These are phyloP conservation scores for Calonectria henricotiae DNA, from an alignment of 2,329 filamentous ascomycete species.

Conservation along the genomic window DNA sequence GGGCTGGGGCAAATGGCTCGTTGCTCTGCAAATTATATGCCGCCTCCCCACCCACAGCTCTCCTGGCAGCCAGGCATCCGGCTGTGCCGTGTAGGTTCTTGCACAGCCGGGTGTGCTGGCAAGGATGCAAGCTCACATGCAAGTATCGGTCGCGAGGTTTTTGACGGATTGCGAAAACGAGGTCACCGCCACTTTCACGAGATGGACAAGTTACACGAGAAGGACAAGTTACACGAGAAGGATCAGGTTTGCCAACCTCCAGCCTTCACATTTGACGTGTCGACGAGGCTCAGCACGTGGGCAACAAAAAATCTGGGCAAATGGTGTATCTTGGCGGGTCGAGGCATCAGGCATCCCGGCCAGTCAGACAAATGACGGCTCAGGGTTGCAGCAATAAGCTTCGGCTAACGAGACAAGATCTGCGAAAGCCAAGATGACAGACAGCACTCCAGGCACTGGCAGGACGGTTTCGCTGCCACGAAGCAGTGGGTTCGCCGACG, in stretches of 20 bases:
- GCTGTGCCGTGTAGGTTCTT: conserved; percentile 20
- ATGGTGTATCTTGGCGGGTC: not conserved
- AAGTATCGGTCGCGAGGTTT: not conserved
- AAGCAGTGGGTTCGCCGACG: not conserved
- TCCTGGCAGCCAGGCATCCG: conserved; percentile 11
- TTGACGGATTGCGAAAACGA: conserved; percentile 8
- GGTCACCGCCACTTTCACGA: not conserved
- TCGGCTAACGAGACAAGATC: conserved; percentile 15
- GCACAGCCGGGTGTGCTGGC: conserved; percentile 13
- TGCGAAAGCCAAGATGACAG: conserved; percentile 16
- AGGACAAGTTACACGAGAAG: not conserved
- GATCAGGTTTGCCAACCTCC: not conserved
- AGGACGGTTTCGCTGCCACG: not conserved
- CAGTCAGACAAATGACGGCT: conserved; percentile 6
- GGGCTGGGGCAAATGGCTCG: conserved; percentile 1
- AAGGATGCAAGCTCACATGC: not conserved
- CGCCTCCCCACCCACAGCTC: conserved; percentile 3
- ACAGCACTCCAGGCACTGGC: not conserved
- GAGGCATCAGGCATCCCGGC: not conserved
- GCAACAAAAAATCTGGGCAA: conserved; percentile 2
- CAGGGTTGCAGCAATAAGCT: conserved; percentile 10
- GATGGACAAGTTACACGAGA: not conserved
- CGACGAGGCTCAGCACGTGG: conserved; percentile 8
- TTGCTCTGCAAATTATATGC: conserved; percentile 9
- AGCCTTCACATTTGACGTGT: not conserved